A percentile compares a stretch with the other conserved stretches of the same genome.
Evolutionary conservation across 2,329 filamentous ascomycete genomes (phyloP).

Genomic region (Coniochaeta sp.): DNA sequence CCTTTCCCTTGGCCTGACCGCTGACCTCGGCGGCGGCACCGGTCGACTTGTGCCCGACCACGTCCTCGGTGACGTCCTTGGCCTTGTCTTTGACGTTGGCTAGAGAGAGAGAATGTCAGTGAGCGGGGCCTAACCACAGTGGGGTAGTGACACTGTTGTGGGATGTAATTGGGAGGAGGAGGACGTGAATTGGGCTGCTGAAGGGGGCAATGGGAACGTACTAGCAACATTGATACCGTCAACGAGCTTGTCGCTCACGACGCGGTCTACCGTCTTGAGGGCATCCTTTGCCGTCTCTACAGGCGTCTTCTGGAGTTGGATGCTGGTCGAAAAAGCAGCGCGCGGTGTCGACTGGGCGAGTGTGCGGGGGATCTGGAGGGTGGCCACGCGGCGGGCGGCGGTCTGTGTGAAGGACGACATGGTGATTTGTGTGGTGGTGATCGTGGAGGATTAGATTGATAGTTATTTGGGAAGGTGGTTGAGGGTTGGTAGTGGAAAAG

Average conservation of each 20-base stretch:
- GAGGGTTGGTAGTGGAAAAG: no score
- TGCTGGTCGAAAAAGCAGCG: conserved; percentile 40
- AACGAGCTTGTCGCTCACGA: conserved; percentile 53
- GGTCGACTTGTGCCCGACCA: conserved; percentile 37
- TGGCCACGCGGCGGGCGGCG: conserved; percentile 34
- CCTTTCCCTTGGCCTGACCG: conserved; percentile 29
- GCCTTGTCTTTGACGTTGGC: conserved; percentile 10
- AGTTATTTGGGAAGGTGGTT: no score
- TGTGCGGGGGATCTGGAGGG: conserved; percentile 27
- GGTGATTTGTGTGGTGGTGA: conserved; percentile 11
- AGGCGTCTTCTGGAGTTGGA: conserved; percentile 37
- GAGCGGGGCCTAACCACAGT: no score
- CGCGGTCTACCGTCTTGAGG: conserved; percentile 51
- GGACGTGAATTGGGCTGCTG: not conserved
- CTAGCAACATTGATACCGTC: conserved; percentile 53
- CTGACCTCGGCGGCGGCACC: conserved; percentile 28
- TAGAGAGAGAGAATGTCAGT: conserved; percentile 10
- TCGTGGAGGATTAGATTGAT: no score
- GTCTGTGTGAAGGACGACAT: conserved; percentile 50
- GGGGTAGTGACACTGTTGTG: no score
- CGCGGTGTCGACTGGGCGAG: conserved; percentile 29
- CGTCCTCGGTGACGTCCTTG: conserved; percentile 6
- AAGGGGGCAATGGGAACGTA: conserved; percentile 27
- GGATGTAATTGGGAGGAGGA: no score
- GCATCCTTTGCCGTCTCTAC: conserved; percentile 52